Evolutionary conservation across 2,329 filamentous ascomycete genomes (phyloP).

Genomic region (Trichophyton benhamiae): DNA sequence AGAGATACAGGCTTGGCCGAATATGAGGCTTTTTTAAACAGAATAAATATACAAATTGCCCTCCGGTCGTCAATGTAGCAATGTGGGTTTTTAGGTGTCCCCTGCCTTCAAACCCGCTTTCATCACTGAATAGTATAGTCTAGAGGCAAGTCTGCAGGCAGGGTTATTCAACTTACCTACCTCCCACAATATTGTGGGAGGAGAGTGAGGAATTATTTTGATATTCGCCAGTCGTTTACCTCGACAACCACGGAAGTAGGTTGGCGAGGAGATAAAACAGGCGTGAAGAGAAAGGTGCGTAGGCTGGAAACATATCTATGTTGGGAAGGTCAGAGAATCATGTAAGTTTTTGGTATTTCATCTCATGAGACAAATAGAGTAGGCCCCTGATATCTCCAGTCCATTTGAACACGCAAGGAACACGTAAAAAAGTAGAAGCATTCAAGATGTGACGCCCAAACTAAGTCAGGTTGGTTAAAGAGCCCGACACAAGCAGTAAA

Average conservation of each 20-base stretch:
- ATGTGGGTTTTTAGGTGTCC: slow-evolving; percentile 16
- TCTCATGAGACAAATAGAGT: slow-evolving; percentile 5
- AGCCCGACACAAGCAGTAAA: neutral
- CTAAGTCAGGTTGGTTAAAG: neutral
- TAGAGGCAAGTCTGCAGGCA: slow-evolving; percentile 31
- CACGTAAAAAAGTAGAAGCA: neutral
- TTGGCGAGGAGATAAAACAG: slow-evolving; percentile 80
- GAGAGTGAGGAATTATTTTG: slow-evolving; percentile 29
- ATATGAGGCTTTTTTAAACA: neutral
- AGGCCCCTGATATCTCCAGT: neutral
- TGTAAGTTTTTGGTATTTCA: neutral
- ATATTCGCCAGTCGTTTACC: slow-evolving; percentile 93
- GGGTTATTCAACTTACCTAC: slow-evolving; percentile 16
- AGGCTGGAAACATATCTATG: neutral
- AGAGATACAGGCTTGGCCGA: neutral
- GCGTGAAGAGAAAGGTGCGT: slow-evolving; percentile 29
- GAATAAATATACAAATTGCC: neutral
- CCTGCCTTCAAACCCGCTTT: slow-evolving; percentile 32
- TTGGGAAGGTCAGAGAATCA: neutral
- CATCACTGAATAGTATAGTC: slow-evolving; percentile 19
- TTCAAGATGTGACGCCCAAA: slow-evolving; percentile 2
- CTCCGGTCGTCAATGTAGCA: neutral
- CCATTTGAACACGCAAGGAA: neutral
- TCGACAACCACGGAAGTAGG: slow-evolving; percentile 46
- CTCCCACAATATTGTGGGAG: neutral